Base-by-base conservation (phyloP, 78 protist species). In the Acrasis kona region DNA sequence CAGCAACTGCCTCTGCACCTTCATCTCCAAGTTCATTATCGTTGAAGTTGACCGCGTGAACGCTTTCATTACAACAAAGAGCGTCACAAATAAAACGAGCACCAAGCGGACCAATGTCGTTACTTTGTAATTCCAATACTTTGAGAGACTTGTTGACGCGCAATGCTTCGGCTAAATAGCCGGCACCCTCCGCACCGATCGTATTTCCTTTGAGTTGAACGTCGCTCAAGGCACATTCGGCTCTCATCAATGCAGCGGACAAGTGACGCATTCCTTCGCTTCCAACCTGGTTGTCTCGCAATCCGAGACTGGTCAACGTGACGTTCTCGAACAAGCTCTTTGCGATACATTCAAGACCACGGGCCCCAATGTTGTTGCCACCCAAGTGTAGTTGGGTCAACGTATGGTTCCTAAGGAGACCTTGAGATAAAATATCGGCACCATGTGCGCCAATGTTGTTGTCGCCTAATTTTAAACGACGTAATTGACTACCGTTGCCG, bases 21-120 rank as follows among this genome's bases (percentile, higher is more conserved):
- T 67, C 71, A 67, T 67, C 71, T 67, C 71, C 71, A 50, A 50
- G 61, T 50, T 50, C 61, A 50, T 50, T 50, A 50, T 50, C 61
- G 19, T 50, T 50, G 61, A 50, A 50, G 19, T 50, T 50, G 19
- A 50, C 19, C 19, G 61, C 61, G 19, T 50, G 61, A 50, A 50
- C 19, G 19, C 34, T n/a, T 50, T 50, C 19, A 19, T 50, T 50
- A n/a, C 19, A 19, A n/a, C 19, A n/a, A n/a, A 50, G 19, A 50
- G 61, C 19, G 19, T 50, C 61, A 50, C 61, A 50, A n/a, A 50
- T n/a, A 50, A 50, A 19, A n/a, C 19, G 19, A n/a, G 19, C 61
- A 50, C 61, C 61, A n/a, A 19, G 34, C 19, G 19, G 61, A 50
- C 61, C 61, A 50, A 50, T 50, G 19, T 19, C 19, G 19, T 50